Base-by-base conservation (phyloP, 306 rosid species). In the Hippophae gyantsensis region DNA sequence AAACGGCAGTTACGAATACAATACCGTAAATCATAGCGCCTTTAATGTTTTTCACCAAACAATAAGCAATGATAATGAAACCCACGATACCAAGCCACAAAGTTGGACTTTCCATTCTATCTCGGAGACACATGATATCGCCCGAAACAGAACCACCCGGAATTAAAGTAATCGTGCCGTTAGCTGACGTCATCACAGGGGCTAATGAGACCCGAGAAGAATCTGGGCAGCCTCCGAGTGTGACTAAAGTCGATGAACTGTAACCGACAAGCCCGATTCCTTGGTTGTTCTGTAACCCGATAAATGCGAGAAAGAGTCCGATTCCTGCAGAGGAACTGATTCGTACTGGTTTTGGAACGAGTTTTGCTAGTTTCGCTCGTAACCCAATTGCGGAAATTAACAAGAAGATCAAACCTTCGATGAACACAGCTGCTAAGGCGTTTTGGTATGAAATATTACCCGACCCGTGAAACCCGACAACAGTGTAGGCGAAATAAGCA, bases 11-110 rank as follows among this genome's bases (percentile, higher is more conserved):
- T 7, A 92, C 99, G 61, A 85, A 78, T 6, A 92, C 64, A 42
- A 92, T 85, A 9, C 99, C 99, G 76, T 88, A 92, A 43, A 92
- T 92, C 99, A 88, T 92, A 0, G 99, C 99, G 3, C 99, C 99
- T 27, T 92, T 92, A 0, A 92, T 41, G 68, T 84, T 81, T 60
- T 82, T 92, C 25, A 82, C 90, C 2, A 92, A 55, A 43, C 96
- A 86, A 60, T 83, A 92, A 0, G 84, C 94, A 26, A 88, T 92
- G 12, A 92, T 85, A 1, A 92, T 55, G 72, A 92, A 92, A 4
- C 99, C 99, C 46, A 86, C 88, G 0, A 86, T 14, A 9, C 90
- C 99, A 42, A 92, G 81, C 99, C 99, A 92, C 13, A 92, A 74
- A 0, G 96, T 92, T n/a, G 93, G 83, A 74, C 95, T 92, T 56